Percentiles rank a stretch among this genome's conserved stretches.
These are phyloP conservation scores for Monascus purpureus DNA, from an alignment of 495 filamentous ascomycete genomes.

Conservation along the genomic window DNA sequence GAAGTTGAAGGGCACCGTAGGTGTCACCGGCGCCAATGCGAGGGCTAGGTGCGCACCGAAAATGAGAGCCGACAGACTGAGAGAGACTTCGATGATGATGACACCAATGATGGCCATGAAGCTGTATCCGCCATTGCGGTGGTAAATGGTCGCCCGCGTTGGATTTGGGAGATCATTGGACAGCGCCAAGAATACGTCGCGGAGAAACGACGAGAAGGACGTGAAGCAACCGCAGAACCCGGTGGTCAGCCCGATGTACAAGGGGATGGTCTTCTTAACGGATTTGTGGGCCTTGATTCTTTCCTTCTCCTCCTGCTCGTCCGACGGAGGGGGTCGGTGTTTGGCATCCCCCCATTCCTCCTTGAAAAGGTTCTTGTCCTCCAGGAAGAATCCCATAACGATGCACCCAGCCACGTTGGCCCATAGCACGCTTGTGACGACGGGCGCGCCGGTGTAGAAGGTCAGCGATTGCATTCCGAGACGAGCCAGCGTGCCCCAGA, in stretches of 20 bases:
- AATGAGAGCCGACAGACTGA: constrained; percentile 55
- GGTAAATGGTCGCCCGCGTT: constrained; percentile 10
- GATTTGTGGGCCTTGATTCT: constrained; percentile 34
- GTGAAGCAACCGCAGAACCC: constrained; percentile 93
- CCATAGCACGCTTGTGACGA: constrained; percentile 68
- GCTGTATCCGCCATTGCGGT: constrained; percentile 64
- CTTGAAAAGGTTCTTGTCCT: constrained; percentile 67
- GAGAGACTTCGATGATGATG: constrained; percentile 48
- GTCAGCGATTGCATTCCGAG: constrained; percentile 74
- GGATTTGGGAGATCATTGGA: constrained; percentile 56
- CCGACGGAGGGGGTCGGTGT: not conserved
- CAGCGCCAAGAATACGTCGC: constrained; percentile 72
- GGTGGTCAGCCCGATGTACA: constrained; percentile 84
- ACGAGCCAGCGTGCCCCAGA: constrained; percentile 74
- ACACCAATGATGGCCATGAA: constrained; percentile 68
- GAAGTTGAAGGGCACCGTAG: constrained; percentile 42
- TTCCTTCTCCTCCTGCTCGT: constrained; percentile 31
- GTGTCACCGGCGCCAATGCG: constrained; percentile 37
- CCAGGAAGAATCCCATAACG: constrained; percentile 72
- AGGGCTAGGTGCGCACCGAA: constrained; percentile 69
- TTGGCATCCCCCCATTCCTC: constrained; percentile 30
- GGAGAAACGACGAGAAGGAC: constrained; percentile 80
- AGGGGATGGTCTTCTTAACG: constrained; percentile 68
- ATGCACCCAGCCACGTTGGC: constrained; percentile 78
- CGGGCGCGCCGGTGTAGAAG: constrained; percentile 62